Base-by-base conservation (phyloP, 305 asterid genomes). In the Salvia sclarea region DNA sequence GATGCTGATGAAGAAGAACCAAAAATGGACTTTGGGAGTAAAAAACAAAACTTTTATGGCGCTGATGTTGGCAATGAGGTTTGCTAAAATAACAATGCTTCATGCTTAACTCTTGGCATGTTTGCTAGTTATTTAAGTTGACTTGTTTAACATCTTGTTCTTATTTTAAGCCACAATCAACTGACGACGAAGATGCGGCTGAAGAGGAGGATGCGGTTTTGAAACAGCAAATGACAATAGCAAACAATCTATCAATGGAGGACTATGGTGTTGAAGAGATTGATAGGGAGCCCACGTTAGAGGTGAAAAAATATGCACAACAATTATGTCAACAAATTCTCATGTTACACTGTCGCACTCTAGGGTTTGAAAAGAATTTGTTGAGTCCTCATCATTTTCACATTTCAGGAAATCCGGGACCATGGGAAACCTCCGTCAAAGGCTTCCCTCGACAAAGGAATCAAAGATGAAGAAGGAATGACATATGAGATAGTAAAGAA, bases 201-300 rank as follows among this genome's bases (percentile, higher is more conserved):
- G 92, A 80, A 63, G 99, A 91, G 83, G 95, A 84, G 83, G 80
- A 72, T 16, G 99, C 85, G 88, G 96, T 76, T 61, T 21, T 77
- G 84, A 86, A 83, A 78, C 63, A 83, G 84, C 88, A 87, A 82
- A 76, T 72, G 73, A 81, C 81, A 72, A 91, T 78, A 66, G 81
- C 85, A 33, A 75, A 81, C 75, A 52, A 54, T 67, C 63, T 91
- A 37, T 79, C 91, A 17, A 68, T 75, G 80, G 89, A 76, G 63
- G 96, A 91, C 73, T 91, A 82, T 77, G 99, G 97, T 66, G 77
- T 83, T 80, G 93, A 80, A 61, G 95, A 80, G 64, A 66, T 73
- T 66, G 89, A 85, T 43, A 75, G 66, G 76, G 95, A 94, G 70
- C 88, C 85, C 64, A 88, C 96, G 13, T 71, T 82, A 40, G 93